Evolutionary conservation across 139 green algal genomes (phyloP), one percentile per base, ranked within the genome.

Genomic region (Coelastrella sp.): DNA sequence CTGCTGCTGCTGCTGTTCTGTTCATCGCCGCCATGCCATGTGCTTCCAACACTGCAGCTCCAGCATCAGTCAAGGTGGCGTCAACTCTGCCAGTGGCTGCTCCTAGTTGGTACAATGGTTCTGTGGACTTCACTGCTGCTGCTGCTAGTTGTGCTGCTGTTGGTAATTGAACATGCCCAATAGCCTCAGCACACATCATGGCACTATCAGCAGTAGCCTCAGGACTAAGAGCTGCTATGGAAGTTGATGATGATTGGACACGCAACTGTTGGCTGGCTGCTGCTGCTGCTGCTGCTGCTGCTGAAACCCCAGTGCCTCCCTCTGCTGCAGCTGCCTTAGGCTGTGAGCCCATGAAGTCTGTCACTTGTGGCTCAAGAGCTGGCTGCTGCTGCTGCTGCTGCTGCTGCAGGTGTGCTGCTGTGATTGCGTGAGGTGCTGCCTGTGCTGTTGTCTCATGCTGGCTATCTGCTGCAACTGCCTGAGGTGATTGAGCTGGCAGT

Each of bases 71-170:
- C 22, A 35, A 49, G 35, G 35, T 49, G 35, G 35, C 35, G 1
- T 49, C 35, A 49, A 49, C 35, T 49, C 35, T 49, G 35, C n/a
- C n/a, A n/a, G 3, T 49, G 35, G 35, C 73, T 57, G 73, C 73
- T 27, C 73, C 73, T 59, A 3, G 17, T 49, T 17, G 17, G 17
- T 79, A 1, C n/a, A 14, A 11, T 79, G 73, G 17, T 49, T n/a
- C 78, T 84, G 22, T 27, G 60, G 49, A 35, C 63, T 5, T 56
- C 56, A 56, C 78, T 84, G 78, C 78, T 84, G 78, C 35, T 84
- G 78, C 49, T 22, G 10, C 24, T 61, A 8, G 1, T 73, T 59
- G 19, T 84, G 20, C 35, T 84, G 58, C 81, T 87, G 81, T 8
- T 73, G 58, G 57, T 76, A 8, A 4, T 20, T 19, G 49, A 57